These are phyloP conservation scores for Bruguiera sexangula DNA, from an alignment of 345 rosid genomes.

Conservation along the genomic window DNA sequence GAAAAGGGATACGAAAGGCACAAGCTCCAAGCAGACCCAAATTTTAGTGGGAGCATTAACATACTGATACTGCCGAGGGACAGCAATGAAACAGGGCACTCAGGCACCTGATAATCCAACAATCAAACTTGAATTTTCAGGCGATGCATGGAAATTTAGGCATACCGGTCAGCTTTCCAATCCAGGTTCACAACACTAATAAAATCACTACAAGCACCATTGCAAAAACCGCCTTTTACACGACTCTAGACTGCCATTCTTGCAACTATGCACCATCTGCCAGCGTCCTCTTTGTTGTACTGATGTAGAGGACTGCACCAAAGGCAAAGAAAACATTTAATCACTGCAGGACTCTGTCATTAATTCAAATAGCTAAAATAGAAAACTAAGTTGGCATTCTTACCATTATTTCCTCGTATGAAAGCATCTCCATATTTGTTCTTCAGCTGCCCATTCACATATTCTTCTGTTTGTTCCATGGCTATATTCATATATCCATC, in stretches of 20 bases:
- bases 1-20: no score
- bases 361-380: background rate
- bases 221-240: background rate
- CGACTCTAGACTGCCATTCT: background rate
- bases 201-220: no score
- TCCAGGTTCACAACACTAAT: no score
- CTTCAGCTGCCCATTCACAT: constrained; percentile 89
- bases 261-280: constrained; percentile 51
- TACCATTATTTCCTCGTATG: constrained; percentile 93
- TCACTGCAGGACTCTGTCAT: background rate
- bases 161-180: no score
- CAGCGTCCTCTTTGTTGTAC: constrained; percentile 74
- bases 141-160: no score
- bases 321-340: background rate
- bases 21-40: no score
- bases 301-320: constrained; percentile 85
- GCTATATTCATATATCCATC: constrained; percentile 98
- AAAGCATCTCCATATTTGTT: constrained; percentile 95
- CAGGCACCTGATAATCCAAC: no score
- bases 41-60: no score
- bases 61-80: no score
- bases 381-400: background rate
- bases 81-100: no score
- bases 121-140: no score
- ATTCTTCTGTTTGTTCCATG: constrained; percentile 96